Evolutionary conservation across 108 stramenopile genomes (phyloP).

Genomic region (Seminavis robusta): DNA sequence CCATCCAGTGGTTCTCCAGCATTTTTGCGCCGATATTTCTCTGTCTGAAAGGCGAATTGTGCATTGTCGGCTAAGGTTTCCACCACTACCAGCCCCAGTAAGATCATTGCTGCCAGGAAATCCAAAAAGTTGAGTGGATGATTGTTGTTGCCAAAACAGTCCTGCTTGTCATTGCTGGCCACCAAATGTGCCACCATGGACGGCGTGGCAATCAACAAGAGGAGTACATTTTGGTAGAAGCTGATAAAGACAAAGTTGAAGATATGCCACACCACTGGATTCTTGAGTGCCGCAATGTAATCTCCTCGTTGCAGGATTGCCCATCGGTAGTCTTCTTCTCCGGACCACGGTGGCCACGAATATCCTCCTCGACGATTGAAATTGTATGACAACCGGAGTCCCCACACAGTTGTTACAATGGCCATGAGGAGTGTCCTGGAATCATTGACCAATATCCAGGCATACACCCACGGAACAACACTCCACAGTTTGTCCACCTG

Average conservation of each 20-base stretch:
- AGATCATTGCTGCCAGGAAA: slow-evolving; percentile 26
- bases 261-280: slow-evolving; percentile 41
- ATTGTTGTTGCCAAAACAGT: slow-evolving; percentile 1
- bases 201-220: slow-evolving; percentile 61
- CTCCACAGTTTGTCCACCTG: slow-evolving; percentile 80
- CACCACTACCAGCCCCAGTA: slow-evolving; percentile 41
- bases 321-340: slow-evolving; percentile 85
- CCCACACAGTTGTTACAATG: slow-evolving; percentile 61
- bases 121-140: slow-evolving; percentile 46
- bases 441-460: slow-evolving; percentile 58
- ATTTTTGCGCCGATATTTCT: slow-evolving; percentile 38
- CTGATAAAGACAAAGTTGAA: slow-evolving; percentile 76
- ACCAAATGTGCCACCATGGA: slow-evolving; percentile 42
- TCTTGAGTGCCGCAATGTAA: slow-evolving; percentile 28
- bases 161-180: slow-evolving; percentile 22
- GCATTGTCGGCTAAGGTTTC: slow-evolving; percentile 78
- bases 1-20: slow-evolving; percentile 13
- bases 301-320: slow-evolving; percentile 40
- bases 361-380: slow-evolving; percentile 78
- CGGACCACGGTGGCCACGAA: slow-evolving; percentile 49
- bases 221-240: slow-evolving; percentile 61
- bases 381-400: slow-evolving; percentile 65
- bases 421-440: slow-evolving; percentile 57
- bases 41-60: slow-evolving; percentile 66
- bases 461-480: slow-evolving; percentile 61